These are phyloP conservation scores for Imleria badia DNA, from an alignment of 768 basidiomycete species.

Conservation along the genomic window DNA sequence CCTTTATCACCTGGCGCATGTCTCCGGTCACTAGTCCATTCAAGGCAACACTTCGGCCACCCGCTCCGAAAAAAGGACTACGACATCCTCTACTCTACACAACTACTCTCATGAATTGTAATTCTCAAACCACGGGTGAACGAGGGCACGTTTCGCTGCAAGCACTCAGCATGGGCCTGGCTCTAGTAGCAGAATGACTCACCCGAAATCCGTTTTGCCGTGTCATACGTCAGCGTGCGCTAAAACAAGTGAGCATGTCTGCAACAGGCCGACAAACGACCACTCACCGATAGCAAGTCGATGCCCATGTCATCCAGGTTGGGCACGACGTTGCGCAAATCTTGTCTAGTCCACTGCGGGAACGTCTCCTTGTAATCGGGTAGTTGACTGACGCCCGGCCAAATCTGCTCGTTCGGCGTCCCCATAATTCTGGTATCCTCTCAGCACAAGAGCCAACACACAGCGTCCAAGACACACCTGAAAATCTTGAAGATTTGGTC, in stretches of 20 bases:
- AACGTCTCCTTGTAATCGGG: slow-evolving; percentile 97
- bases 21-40: slow-evolving; percentile 24
- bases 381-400: slow-evolving; percentile 86
- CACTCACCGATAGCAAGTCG: slow-evolving; percentile 70
- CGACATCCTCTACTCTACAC: neutral
- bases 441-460: neutral
- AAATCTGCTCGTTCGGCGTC: slow-evolving; percentile 86
- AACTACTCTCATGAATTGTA: slow-evolving; percentile 34
- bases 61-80: neutral
- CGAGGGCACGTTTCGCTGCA: slow-evolving; percentile 56
- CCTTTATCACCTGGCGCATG: slow-evolving; percentile 29
- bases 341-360: slow-evolving; percentile 88
- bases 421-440: slow-evolving; percentile 71
- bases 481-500: slow-evolving; percentile 99
- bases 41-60: slow-evolving; percentile 23
- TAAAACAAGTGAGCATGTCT: slow-evolving; percentile 24
- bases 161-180: slow-evolving; percentile 1
- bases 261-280: neutral
- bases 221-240: slow-evolving; percentile 81
- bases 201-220: slow-evolving; percentile 92
- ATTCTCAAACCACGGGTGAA: slow-evolving; percentile 53
- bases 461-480: slow-evolving; percentile 49
- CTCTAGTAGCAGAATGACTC: slow-evolving; percentile 21
- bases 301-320: slow-evolving; percentile 75
- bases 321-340: slow-evolving; percentile 64